A percentile compares a stretch with the other conserved stretches of the same genome.
These are phyloP conservation scores for Paecilomyces dactylethromorphus DNA, from an alignment of 2,329 filamentous ascomycete species.

Conservation along the genomic window DNA sequence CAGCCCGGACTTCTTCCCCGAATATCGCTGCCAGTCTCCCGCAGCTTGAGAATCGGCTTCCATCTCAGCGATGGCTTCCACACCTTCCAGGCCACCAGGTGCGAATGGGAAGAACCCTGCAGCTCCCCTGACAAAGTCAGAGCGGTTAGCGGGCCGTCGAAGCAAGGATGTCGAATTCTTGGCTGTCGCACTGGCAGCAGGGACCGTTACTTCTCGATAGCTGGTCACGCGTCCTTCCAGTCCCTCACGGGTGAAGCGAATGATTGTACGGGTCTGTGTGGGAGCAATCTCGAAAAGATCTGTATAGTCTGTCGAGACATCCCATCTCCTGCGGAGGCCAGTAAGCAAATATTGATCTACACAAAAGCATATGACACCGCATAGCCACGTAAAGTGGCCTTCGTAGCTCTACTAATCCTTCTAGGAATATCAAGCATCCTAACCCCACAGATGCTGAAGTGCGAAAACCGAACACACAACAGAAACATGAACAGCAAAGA, in stretches of 20 bases:
- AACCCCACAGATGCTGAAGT: neutral
- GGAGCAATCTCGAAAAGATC: conserved; percentile 81
- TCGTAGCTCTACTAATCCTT: neutral
- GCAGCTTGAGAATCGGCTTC: conserved; percentile 65
- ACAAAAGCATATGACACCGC: neutral
- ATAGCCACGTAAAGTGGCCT: neutral
- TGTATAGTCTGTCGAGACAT: conserved; percentile 70
- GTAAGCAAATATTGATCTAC: neutral
- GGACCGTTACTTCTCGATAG: conserved; percentile 89
- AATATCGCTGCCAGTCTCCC: conserved; percentile 36
- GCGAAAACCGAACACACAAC: conserved; percentile 2
- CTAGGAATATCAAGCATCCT: neutral
- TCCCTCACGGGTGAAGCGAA: conserved; percentile 83
- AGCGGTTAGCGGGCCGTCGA: conserved; percentile 76
- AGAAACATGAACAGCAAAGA: neutral
- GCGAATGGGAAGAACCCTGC: conserved; percentile 93
- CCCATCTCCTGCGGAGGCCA: conserved; percentile 59
- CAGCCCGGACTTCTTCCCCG: conserved; percentile 48
- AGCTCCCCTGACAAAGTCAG: conserved; percentile 86
- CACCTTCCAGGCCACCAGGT: conserved; percentile 78
- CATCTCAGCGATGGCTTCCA: conserved; percentile 76
- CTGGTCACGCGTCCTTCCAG: conserved; percentile 88
- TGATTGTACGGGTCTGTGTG: conserved; percentile 91
- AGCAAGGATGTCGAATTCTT: conserved; percentile 91
- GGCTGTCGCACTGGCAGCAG: conserved; percentile 79